Base-by-base conservation (phyloP, 768 basidiomycete species). In the Mrakia blollopis region DNA sequence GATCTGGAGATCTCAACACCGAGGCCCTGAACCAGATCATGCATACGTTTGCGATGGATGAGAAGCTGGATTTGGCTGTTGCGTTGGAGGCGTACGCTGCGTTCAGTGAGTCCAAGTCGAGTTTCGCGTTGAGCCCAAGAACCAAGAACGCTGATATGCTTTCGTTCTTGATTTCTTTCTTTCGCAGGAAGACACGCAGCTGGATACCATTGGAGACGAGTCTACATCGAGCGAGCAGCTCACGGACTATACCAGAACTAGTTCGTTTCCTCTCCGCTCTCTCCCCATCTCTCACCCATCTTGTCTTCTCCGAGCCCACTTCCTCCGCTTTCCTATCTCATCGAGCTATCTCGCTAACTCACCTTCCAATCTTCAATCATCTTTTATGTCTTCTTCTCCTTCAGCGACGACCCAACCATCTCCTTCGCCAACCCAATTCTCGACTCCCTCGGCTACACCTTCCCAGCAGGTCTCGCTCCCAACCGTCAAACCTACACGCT, bases 401-500 rank as follows among this genome's bases (percentile, higher is more conserved):
- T 21, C 65, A 68, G 65, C n/a, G 76, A 77, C 32, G 76, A 77
- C 65, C 61, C 76, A 35, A 63, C 70, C n/a, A 69, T 62, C 47
- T 72, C 71, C 25, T 77, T 50, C 32, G 76, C 76, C 50, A 77
- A 77, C 54, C 76, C 76, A 9, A 77, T 77, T 37, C 71, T 77
- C 25, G 41, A 70, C 57, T 47, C 71, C 13, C 82, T 90, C 76
- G 84, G 84, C 65, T 85, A 92, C 77, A 80, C 83, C 67, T 82
- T 90, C 9, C 83, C 83, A 1, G 75, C 68, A 0, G 80, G 84
- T 16, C 79, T 90, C 52, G 82, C 84, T 61, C 91, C 92, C 11
- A 87, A 92, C 81, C 84, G 85, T 28, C 83, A 89, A 75, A 93
- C 91, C 21, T 94, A 89, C 82, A 88, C 88, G 23, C 83, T 85